These are phyloP conservation scores for Apiotrichum domesticum DNA, from an alignment of 1,284 basidiomycete species.

Conservation along the genomic window DNA sequence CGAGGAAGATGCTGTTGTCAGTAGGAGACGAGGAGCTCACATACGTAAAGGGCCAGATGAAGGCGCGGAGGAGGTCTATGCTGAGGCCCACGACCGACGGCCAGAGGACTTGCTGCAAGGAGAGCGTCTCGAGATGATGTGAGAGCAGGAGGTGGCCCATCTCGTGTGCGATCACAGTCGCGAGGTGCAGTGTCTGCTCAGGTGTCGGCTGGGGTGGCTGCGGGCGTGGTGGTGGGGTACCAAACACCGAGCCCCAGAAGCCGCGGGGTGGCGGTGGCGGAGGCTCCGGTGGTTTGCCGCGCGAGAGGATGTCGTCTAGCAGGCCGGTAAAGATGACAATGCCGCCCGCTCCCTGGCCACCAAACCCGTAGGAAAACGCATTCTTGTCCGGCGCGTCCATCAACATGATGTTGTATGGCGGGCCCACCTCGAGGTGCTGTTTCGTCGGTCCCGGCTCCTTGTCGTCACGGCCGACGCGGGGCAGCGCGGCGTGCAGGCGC, in stretches of 20 bases:
- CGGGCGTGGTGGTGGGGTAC: slow-evolving; percentile 18
- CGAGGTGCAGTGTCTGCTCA: slow-evolving; percentile 74
- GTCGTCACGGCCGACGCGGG: slow-evolving; percentile 29
- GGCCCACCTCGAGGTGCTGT: slow-evolving; percentile 54
- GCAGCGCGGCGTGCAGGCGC: slow-evolving; percentile 37
- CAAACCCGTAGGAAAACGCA: slow-evolving; percentile 87
- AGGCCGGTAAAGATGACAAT: slow-evolving; percentile 85
- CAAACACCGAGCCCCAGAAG: slow-evolving; percentile 21
- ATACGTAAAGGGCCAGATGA: slow-evolving; percentile 72
- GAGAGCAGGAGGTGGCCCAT: slow-evolving; percentile 76
- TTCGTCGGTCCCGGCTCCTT: slow-evolving; percentile 12
- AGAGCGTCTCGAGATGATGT: slow-evolving; percentile 82
- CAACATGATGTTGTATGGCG: slow-evolving; percentile 78
- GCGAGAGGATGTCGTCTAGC: slow-evolving; percentile 65
- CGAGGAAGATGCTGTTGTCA: slow-evolving; percentile 60
- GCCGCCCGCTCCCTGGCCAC: slow-evolving; percentile 78
- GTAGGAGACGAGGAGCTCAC: slow-evolving; percentile 10
- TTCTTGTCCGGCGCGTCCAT: slow-evolving; percentile 74
- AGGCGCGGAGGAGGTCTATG: slow-evolving; percentile 65
- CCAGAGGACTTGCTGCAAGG: slow-evolving; percentile 70
- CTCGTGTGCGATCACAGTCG: slow-evolving; percentile 80
- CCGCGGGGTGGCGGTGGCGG: slow-evolving; percentile 5
- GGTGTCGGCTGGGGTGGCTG: slow-evolving; percentile 55
- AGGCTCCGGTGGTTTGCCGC: slow-evolving; percentile 35
- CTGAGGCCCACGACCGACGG: slow-evolving; percentile 70